Conservation (phyloP, 1,284 basidiomycete genomes). For the Termitomyces sp. region DNA sequence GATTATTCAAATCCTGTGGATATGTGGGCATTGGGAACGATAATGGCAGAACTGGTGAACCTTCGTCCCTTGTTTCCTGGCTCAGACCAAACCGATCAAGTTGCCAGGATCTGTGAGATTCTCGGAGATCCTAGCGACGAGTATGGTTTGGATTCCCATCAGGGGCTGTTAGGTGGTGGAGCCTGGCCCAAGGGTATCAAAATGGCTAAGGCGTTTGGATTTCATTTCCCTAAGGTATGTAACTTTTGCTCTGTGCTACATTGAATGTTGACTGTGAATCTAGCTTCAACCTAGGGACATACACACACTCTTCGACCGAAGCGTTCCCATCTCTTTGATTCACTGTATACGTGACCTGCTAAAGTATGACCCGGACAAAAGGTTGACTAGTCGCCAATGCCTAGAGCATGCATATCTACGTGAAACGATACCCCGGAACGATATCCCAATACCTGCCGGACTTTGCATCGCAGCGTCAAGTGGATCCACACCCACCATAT, state of each 20-base stretch:
- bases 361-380: slow-evolving; percentile 84
- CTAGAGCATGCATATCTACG: slow-evolving; percentile 85
- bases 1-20: slow-evolving; percentile 97
- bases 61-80: slow-evolving; percentile 98
- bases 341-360: slow-evolving; percentile 92
- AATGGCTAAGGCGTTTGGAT: slow-evolving; percentile 85
- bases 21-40: slow-evolving; percentile 99
- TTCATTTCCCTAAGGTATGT: slow-evolving; percentile 81
- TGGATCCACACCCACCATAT: slow-evolving; percentile 21
- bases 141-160: slow-evolving; percentile 75
- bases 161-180: slow-evolving; percentile 78
- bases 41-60: slow-evolving; percentile 95
- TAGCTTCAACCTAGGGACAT: slow-evolving; percentile 78
- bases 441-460: slow-evolving; percentile 59
- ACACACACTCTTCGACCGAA: slow-evolving; percentile 73
- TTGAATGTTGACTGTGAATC: slow-evolving; percentile 12
- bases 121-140: slow-evolving; percentile 89
- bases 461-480: slow-evolving; percentile 36
- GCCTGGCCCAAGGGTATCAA: slow-evolving; percentile 82
- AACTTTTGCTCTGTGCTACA: slow-evolving; percentile 8
- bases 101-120: slow-evolving; percentile 84
- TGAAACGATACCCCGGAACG: slow-evolving; percentile 63
- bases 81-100: slow-evolving; percentile 91
- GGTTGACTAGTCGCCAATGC: slow-evolving; percentile 84
- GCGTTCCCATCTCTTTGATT: slow-evolving; percentile 76